Conservation (phyloP, 192 early-diverging fungal species). For the Mortierella hygrophila region DNA sequence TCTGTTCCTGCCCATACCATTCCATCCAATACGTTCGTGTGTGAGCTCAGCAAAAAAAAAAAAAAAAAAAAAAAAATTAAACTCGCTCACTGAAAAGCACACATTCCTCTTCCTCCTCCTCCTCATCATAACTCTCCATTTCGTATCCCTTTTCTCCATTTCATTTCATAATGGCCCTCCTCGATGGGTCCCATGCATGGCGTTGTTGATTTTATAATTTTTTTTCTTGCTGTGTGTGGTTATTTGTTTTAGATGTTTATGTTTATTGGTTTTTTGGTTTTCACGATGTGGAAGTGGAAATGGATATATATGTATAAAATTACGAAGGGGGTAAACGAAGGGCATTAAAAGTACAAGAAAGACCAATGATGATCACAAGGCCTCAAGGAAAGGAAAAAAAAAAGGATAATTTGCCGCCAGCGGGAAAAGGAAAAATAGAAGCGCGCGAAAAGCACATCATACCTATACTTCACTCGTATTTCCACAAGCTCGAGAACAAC, state of each 20-base stretch:
- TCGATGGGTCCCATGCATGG: not conserved
- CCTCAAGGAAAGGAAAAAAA: not conserved
- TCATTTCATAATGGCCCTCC: not conserved
- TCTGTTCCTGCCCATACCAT: no score
- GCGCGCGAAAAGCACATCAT: no score
- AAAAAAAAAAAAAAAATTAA: no score
- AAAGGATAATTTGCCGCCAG: not conserved
- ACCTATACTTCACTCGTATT: no score
- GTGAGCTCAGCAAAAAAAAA: no score
- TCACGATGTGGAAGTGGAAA: not conserved
- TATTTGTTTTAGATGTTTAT: not conserved
- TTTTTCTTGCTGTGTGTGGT: not conserved
- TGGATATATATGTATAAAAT: not conserved
- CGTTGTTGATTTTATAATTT: not conserved
- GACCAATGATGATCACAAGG: not conserved
- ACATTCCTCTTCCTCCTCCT: not conserved
- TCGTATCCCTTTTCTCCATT: not conserved
- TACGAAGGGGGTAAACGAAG: not conserved
- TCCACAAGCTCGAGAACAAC: no score
- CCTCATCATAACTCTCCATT: no score
- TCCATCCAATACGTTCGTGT: no score
- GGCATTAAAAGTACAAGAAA: not conserved
- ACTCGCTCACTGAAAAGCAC: not conserved
- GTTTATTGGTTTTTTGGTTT: constrained; percentile 1
- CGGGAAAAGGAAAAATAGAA: no score